Evolutionary conservation across 257 asterid genomes (phyloP), one percentile per base, ranked within the genome.

Genomic region (Ehretia macrophylla): DNA sequence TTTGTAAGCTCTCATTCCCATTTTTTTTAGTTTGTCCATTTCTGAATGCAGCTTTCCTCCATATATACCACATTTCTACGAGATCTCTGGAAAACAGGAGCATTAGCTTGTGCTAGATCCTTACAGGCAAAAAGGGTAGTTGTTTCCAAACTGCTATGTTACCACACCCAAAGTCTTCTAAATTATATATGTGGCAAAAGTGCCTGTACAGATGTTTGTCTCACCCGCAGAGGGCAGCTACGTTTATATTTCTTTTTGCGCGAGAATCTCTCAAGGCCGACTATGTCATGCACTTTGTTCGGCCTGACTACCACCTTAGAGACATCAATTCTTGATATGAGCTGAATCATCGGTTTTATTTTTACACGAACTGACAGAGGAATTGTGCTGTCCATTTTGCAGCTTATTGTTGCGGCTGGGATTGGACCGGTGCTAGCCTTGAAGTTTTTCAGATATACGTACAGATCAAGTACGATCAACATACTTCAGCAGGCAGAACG

Each of bases 401-500:
- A 92, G 99, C 88, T 88, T 8, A 88, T 77, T 55, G 87, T 85
- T 46, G 89, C 81, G 10, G 85, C 89, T 37, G 99, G 99, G 55
- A 88, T 92, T 95, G 95, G 96, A 14, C 99, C 99, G 1, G 83
- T 91, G 39, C 84, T 88, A 37, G 95, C 92, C 23, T 75, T 91
- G 65, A 91, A 88, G 88, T 91, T 83, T 86, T 88, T 88, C 62
- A 81, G 98, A 64, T 91, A 83, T 74, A 88, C 94, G 14, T 91
- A 91, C 61, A 80, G 79, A 49, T 77, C 98, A 14, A 91, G 98
- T 78, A 88, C 84, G 80, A 88, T 91, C 75, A 91, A 91, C 86
- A 74, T 88, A 56, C 98, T 91, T 68, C 98, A 88, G 81, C 98
- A 91, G 65, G 92, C 90, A 0, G 98, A 91, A 60, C 94, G 98